Base-by-base conservation (phyloP, 2,329 filamentous ascomycete genomes). In the Neopestalotiopsis sp. region DNA sequence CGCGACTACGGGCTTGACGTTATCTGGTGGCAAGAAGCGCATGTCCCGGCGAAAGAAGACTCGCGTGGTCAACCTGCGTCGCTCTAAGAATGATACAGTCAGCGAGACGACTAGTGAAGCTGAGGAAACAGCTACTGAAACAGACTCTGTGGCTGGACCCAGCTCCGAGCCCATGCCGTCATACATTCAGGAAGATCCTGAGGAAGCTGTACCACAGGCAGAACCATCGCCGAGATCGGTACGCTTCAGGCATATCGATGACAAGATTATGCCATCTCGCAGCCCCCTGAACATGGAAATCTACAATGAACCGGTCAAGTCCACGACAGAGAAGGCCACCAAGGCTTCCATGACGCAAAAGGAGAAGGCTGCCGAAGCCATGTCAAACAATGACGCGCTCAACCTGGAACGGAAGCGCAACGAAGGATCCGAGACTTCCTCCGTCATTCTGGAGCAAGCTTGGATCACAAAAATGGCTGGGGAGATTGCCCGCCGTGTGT, bases 401-500 rank as follows among this genome's bases (percentile, higher is more conserved):
- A 73, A 76, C 70, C 75, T 76, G 14, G 73, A 74, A 10, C 71
- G 74, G 65, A 71, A 76, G 75, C 70, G 81, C 78, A 73, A 74
- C 75, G 76, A 78, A 70, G 75, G 76, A 72, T 86, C 85, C 0
- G 87, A 88, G 40, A 84, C 82, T 5, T 85, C 86, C 13, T 87
- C 87, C 0, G 85, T 87, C 34, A 93, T 94, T 63, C 83, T 94
- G 32, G 92, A 94, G 78, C 91, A 94, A 79, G 93, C 93, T 2
- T 96, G 93, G 92, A 92, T 96, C 81, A 90, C 92, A 83, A 96
- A 97, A 84, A 96, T 99, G 89, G 95, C 95, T 5, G 91, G 91
- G 72, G 96, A 98, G 80, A 95, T 98, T 75, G 94, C 94, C 45
- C 86, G 91, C 65, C 92, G 94, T 68, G 94, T 97, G 72, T 93